These are phyloP conservation scores for Boletus rufocinnamomeus DNA, from an alignment of 768 basidiomycete species.

Conservation along the genomic window DNA sequence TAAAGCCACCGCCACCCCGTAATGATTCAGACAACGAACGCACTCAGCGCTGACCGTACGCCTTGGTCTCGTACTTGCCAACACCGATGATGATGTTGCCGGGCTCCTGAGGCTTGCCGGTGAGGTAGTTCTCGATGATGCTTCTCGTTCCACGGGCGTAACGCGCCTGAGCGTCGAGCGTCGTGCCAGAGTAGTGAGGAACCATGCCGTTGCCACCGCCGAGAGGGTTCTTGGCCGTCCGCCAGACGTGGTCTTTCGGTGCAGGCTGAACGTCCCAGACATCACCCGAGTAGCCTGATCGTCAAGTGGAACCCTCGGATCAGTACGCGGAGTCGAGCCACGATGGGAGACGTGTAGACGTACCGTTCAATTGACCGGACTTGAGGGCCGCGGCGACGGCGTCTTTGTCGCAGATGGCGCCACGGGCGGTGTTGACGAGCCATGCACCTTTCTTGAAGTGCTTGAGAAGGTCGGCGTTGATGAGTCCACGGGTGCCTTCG, in stretches of 20 bases:
- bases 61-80: constrained; percentile 53
- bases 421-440: constrained; percentile 93
- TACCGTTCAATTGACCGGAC: constrained; percentile 72
- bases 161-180: constrained; percentile 84
- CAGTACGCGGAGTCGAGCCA: neutral
- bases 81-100: constrained; percentile 80
- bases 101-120: constrained; percentile 64
- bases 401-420: constrained; percentile 86
- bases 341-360: neutral
- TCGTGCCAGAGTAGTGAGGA: constrained; percentile 85
- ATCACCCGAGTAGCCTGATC: constrained; percentile 47
- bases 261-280: constrained; percentile 91
- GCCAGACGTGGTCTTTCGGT: constrained; percentile 84
- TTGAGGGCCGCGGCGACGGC: constrained; percentile 75
- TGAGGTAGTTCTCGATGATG: constrained; percentile 74
- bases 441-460: constrained; percentile 93
- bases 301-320: neutral
- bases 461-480: constrained; percentile 79
- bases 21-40: neutral
- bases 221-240: constrained; percentile 76
- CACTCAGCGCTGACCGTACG: constrained; percentile 38
- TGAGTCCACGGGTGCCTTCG: constrained; percentile 77
- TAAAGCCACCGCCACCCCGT: neutral
- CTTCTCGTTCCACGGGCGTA: constrained; percentile 74
- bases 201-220: constrained; percentile 91